phyloP scores from a whole-genome alignment of 1,284 basidiomycete species.

The Mycocalia duriaeana region DNA sequence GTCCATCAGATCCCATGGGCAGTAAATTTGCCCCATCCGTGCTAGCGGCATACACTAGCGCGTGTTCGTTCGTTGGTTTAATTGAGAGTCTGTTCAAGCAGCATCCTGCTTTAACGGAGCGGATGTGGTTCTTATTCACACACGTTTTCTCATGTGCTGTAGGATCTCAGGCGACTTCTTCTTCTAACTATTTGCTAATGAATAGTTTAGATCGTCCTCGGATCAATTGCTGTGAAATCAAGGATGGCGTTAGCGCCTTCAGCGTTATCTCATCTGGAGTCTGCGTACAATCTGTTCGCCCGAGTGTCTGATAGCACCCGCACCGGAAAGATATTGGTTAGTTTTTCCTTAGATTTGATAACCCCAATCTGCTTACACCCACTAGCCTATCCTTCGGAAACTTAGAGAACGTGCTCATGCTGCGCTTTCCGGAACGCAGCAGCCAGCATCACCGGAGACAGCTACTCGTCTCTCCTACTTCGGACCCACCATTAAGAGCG shows the following conservation, averaged over 20 bases:
- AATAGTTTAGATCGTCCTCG: conserved; percentile 55
- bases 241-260: conserved; percentile 57
- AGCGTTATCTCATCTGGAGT: conserved; percentile 58
- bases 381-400: conserved; percentile 57
- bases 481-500: conserved; percentile 41
- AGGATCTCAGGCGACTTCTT: conserved; percentile 13
- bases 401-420: conserved; percentile 47
- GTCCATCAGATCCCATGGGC: conserved; percentile 56
- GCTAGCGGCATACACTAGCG: conserved; percentile 59
- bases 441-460: conserved; percentile 18
- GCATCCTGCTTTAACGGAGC: conserved; percentile 55
- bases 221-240: conserved; percentile 61
- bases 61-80: conserved; percentile 62
- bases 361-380: background rate
- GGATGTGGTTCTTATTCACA: conserved; percentile 70
- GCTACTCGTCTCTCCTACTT: conserved; percentile 22
- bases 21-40: conserved; percentile 68
- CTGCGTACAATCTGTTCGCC: conserved; percentile 53
- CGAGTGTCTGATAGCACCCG: conserved; percentile 46
- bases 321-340: conserved; percentile 55
- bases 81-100: conserved; percentile 61
- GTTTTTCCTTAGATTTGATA: conserved; percentile 18
- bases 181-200: conserved; percentile 1
- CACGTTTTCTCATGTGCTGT: conserved; percentile 72
- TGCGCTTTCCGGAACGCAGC: conserved; percentile 23